Evolutionary conservation across 2,329 filamentous ascomycete species (phyloP).

Genomic region (Fusarium burgessii): DNA sequence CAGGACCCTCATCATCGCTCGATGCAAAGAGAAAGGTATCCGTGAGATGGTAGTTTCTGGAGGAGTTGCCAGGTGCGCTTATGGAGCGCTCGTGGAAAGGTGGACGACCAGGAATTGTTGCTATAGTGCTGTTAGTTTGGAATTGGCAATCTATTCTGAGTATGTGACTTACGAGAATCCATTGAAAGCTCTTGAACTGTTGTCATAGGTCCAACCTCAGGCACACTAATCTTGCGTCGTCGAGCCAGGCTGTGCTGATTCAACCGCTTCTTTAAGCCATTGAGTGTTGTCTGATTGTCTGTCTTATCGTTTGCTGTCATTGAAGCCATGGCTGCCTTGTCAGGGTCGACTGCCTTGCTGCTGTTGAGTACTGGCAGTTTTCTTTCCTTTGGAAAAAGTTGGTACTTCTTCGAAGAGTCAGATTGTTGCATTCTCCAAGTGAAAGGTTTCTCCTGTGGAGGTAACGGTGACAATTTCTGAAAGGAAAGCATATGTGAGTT

Average conservation of each 20-base stretch:
- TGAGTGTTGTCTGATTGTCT: constrained; percentile 53
- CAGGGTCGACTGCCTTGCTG: constrained; percentile 63
- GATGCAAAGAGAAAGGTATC: constrained; percentile 44
- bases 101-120: constrained; percentile 75
- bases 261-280: constrained; percentile 63
- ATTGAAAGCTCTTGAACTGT: constrained; percentile 75
- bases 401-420: constrained; percentile 66
- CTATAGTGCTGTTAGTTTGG: constrained; percentile 54
- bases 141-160: not conserved
- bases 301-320: constrained; percentile 55
- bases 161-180: constrained; percentile 72
- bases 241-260: constrained; percentile 69
- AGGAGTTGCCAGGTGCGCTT: constrained; percentile 68
- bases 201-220: constrained; percentile 75
- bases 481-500: constrained; percentile 32
- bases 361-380: constrained; percentile 56
- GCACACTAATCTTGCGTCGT: constrained; percentile 72
- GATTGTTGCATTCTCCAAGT: constrained; percentile 70
- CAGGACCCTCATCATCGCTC: constrained; percentile 42
- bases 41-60: constrained; percentile 55
- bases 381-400: constrained; percentile 69
- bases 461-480: constrained; percentile 45
- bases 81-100: constrained; percentile 73
- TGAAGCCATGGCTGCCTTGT: constrained; percentile 62
- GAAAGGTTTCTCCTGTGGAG: constrained; percentile 62